Evolutionary conservation across 164 flowering plant genomes (phyloP).

Genomic region (Hamamelis virginiana): DNA sequence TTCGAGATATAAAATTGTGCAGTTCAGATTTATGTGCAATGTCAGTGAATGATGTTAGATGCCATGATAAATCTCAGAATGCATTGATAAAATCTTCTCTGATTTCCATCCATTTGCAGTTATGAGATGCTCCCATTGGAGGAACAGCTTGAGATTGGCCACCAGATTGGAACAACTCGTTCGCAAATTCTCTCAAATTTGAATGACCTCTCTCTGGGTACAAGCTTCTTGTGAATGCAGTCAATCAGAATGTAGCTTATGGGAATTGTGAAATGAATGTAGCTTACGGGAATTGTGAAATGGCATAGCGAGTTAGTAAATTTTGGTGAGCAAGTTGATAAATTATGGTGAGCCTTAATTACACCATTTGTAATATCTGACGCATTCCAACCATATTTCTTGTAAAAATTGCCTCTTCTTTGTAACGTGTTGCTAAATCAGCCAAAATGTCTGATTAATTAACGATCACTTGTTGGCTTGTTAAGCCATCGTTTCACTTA

Average conservation of each 20-base stretch:
- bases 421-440: too few relatives aligned
- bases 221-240: constrained; percentile 69
- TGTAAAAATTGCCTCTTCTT: too few relatives aligned
- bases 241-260: not conserved
- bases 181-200: constrained; percentile 76
- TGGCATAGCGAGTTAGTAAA: not conserved
- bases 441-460: not conserved
- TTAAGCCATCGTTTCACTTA: not conserved
- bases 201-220: constrained; percentile 72
- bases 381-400: not conserved
- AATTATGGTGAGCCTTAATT: not conserved
- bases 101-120: constrained; percentile 35
- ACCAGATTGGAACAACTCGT: constrained; percentile 90
- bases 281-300: not conserved
- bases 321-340: not conserved
- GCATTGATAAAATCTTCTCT: not conserved
- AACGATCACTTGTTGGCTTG: not conserved
- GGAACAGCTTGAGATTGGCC: constrained; percentile 82
- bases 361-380: not conserved
- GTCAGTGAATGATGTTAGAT: not conserved
- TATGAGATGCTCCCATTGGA: constrained; percentile 88
- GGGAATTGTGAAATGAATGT: too few relatives aligned
- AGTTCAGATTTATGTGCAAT: too few relatives aligned
- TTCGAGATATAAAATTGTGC: too few relatives aligned
- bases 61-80: not conserved